A percentile compares a stretch with the other conserved stretches of the same genome.
Conservation (phyloP, 768 basidiomycete genomes). For the Porphyrellus cyaneotinctus region DNA sequence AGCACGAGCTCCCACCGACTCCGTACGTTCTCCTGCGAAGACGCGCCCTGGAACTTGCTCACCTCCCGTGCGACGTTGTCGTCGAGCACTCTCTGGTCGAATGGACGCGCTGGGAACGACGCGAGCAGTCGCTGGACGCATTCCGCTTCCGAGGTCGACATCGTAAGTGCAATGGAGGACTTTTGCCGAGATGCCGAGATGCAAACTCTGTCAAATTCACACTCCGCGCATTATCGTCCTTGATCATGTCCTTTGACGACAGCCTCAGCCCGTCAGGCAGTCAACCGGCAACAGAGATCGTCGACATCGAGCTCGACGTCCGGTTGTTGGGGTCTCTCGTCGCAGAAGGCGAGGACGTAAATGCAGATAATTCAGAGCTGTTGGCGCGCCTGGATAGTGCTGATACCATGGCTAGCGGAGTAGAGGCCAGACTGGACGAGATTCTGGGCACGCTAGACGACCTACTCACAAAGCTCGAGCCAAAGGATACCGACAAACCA, state of each 20-base stretch:
- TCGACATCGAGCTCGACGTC: conserved; percentile 37
- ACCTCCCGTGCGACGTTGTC: conserved; percentile 47
- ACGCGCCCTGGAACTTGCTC: conserved; percentile 36
- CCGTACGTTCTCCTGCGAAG: conserved; percentile 56
- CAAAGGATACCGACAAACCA: not conserved
- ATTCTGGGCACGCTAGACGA: conserved; percentile 56
- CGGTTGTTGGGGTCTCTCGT: conserved; percentile 32
- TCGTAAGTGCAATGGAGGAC: not conserved
- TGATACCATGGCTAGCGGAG: conserved; percentile 52
- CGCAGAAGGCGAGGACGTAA: conserved; percentile 19
- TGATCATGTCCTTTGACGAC: conserved; percentile 28
- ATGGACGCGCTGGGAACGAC: conserved; percentile 49
- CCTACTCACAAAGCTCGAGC: conserved; percentile 46
- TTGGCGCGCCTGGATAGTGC: conserved; percentile 54
- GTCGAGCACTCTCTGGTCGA: conserved; percentile 45
- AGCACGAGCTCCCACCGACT: conserved; percentile 74
- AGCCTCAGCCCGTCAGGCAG: conserved; percentile 6
- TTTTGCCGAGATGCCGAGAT: conserved; percentile 26
- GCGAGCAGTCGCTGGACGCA: conserved; percentile 48
- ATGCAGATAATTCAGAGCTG: conserved; percentile 44
- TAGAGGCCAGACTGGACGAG: conserved; percentile 61
- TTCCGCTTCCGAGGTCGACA: conserved; percentile 51
- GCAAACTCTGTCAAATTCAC: too few relatives aligned
- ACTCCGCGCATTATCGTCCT: conserved; percentile 21
- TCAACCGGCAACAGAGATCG: conserved; percentile 1